Evolutionary conservation across 73 alveolate genomes (phyloP), one percentile per base, ranked within the genome.

Genomic region (Durusdinium trenchii): DNA sequence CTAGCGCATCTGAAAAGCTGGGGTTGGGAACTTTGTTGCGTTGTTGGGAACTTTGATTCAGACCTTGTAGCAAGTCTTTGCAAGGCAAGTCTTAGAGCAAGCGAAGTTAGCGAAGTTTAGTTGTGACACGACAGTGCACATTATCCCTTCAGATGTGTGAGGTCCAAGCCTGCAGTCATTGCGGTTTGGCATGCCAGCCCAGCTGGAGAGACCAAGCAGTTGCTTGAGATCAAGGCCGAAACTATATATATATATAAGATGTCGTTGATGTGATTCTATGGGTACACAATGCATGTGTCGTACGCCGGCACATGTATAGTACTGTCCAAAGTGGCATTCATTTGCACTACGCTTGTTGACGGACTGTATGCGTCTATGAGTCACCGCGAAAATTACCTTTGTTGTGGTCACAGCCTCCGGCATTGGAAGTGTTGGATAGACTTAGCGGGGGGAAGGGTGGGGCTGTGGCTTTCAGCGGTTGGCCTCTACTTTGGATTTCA

Each of bases 101-200:
- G 36, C 18, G 76, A 26, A 40, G 10, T 32, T 43, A 64, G 79
- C 79, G 18, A 62, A 62, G 76, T 40, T 64, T 7, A 43, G 79
- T 30, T 64, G 79, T 7, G 3, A 64, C 28, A 64, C 36, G 79
- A 30, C n/a, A 32, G 79, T 71, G 50, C 28, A 47, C 84, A 1
- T n/a, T n/a, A n/a, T n/a, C n/a, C n/a, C n/a, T n/a, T n/a, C n/a
- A n/a, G n/a, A n/a, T n/a, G n/a, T n/a, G n/a, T 20, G 47, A 87
- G 95, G 95, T 91, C 98, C 71, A 91, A 67, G 60, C 98, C 98
- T n/a, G 98, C 98, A 42, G 43, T 91, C 61, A 91, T 91, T 54
- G 98, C 98, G 47, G 98, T 91, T n/a, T 91, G 98, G 98, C 89
- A 57, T 48, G 98, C 98, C 18, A 67, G 87, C 47, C 87, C 98